Evolutionary conservation across 495 filamentous ascomycete genomes (phyloP), one percentile per base, ranked within the genome.

Genomic region (Terfezia boudieri): DNA sequence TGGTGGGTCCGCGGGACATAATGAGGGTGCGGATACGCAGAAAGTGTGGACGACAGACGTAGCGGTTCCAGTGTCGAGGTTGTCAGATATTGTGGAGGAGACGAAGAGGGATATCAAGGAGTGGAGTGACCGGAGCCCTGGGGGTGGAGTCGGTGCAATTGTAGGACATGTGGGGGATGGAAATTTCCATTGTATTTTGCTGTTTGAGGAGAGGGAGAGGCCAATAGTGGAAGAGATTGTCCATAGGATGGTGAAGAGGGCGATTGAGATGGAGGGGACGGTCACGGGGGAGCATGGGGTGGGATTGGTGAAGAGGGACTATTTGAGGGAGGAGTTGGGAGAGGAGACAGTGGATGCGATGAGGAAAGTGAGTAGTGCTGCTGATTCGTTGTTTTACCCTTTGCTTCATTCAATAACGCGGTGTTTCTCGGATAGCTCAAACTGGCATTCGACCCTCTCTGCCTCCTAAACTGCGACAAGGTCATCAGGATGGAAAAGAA

Each of bases 21-120:
- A 32, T 32, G 26, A 32, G 26, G 26, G 26, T 32, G 26, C 1
- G 2, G 49, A 51, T 51, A 26, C n/a, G n/a, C n/a, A 84, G 59
- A 78, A 74, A 55, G 78, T 88, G 9, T 89, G 84, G 84, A 87
- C 84, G 2, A 84, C 82, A 4, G 84, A 89, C 56, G 84, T 89
- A 2, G 84, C 84, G 1, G 84, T 89, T 26, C 84, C 84, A 7
- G 80, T 88, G 66, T 80, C 74, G 54, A 70, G 73, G 53, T 64
- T 89, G 56, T 75, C 84, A 17, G 73, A 81, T 57, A 81, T 87
- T 52, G 84, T 89, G 52, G 84, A 86, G 60, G 72, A 80, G 69
- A 86, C 84, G 4, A 85, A 87, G 67, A 69, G 70, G 51, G 80
- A 88, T 59, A 73, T 89, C 56, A 20, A 14, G 41, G 41, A 14